phyloP scores from a whole-genome alignment of 2,329 filamentous ascomycete genomes.

The Hymenoscyphus fraxineus region DNA sequence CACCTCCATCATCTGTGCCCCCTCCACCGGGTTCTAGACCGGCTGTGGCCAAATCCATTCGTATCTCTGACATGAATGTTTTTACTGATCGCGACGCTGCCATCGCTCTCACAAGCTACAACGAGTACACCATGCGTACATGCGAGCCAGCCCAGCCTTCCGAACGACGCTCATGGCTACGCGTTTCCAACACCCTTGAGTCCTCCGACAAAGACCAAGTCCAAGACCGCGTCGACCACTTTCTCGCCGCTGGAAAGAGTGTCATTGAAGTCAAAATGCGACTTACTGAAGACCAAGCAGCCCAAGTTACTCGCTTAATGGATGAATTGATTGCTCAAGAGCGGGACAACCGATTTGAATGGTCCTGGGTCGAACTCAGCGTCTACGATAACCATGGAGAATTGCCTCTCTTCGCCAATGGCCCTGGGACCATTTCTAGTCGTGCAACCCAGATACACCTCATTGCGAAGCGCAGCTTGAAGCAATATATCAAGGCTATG shows the following conservation, averaged over 20 bases:
- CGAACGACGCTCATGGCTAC: constrained; percentile 15
- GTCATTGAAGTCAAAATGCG: constrained; percentile 21
- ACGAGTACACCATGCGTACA: constrained; percentile 23
- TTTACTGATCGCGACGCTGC: constrained; percentile 17
- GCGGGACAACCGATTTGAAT: constrained; percentile 25
- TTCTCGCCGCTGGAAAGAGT: constrained; percentile 11
- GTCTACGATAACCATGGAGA: constrained; percentile 16
- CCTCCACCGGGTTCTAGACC: neutral
- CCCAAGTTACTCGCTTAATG: constrained; percentile 23
- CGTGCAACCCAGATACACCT: constrained; percentile 21
- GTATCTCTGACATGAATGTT: constrained; percentile 13
- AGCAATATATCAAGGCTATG: constrained; percentile 12
- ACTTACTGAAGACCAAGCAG: constrained; percentile 23
- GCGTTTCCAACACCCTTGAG: constrained; percentile 19
- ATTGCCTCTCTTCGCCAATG: constrained; percentile 4
- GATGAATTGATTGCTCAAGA: constrained; percentile 21
- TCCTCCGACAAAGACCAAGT: constrained; percentile 5
- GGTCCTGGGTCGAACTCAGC: constrained; percentile 24
- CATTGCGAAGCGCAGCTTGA: constrained; percentile 20
- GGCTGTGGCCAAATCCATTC: constrained; percentile 6
- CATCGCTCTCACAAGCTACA: constrained; percentile 22
- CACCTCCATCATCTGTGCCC: neutral
- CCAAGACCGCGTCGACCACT: constrained; percentile 14
- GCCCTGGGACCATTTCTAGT: neutral
- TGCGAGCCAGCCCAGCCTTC: neutral